Base-by-base conservation (phyloP, 1,284 basidiomycete genomes). In the Irpex sp. region DNA sequence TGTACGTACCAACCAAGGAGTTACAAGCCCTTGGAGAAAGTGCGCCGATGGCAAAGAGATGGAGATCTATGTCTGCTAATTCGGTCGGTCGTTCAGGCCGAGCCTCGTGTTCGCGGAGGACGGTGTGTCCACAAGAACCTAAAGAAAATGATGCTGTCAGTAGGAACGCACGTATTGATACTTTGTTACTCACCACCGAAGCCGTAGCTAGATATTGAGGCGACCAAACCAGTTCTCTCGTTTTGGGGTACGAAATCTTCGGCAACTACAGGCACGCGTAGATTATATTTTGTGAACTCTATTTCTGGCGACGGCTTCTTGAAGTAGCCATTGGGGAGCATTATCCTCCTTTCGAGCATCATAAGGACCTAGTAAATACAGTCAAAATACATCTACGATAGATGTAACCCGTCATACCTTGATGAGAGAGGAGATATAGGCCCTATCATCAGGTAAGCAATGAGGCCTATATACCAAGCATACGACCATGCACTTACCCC, bases 311-410 rank as follows among this genome's bases (percentile, higher is more conserved):
- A 79, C 2, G 66, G 73, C 1, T 61, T 66, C 5, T 57, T 59
- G 26, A 79, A 63, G 63, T 79, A 77, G 26, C 71, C 75, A 38
- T 74, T 76, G 0, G 80, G 78, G 5, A 78, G 78, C n/a, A 81
- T 74, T 2, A 72, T 57, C 13, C 65, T 65, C 13, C 72, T 63
- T 15, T 44, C 40, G 56, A 81, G 73, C 37, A 80, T 78, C 2
- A 70, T 72, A 48, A 68, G 70, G 19, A 77, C 77, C 66, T 82
- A 81, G 54, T 70, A 44, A 44, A 44, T 15, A 44, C 40, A 15
- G 26, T 26, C 2, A 26, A 26, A 26, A 26, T 26, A 26, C 26
- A 26, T 26, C 26, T 26, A 26, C 26, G 26, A 26, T 26, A 26
- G 26, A 26, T 26, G 26, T 26, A 44, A 9, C 8, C 40, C 8